Evolutionary conservation across 441 rosid species (phyloP), one percentile per base, ranked within the genome.

Genomic region (Manihot esculenta): DNA sequence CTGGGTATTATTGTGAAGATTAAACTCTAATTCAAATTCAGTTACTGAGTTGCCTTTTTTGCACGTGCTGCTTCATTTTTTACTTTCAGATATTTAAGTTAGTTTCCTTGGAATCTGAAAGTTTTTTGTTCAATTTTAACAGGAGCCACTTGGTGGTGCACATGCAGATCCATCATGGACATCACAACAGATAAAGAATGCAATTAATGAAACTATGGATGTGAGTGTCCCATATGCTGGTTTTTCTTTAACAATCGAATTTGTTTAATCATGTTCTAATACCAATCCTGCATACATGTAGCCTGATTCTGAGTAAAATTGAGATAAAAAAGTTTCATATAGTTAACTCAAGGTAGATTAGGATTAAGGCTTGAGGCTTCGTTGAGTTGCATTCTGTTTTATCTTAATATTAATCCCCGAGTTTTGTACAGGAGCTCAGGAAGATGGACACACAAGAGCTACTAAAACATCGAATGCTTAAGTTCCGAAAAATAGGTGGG

Each of bases 101-200:
- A 68, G 60, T 73, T 71, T 62, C 57, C 9, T 15, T 62, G 60
- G 45, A 65, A 72, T 75, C 71, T 69, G 51, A 78, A 72, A 38
- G 24, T 26, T 10, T 38, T 24, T 54, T 53, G 8, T 51, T 55
- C 51, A 53, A 49, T 44, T 70, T 63, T 70, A 21, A 64, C 81
- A 92, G 96, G 99, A 94, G 79, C 99, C 99, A 13, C 88, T 90
- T 54, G 97, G 97, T 41, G 97, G 99, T 56, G 99, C 97, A 26
- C 97, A 94, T 79, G 87, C 91, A 44, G 93, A 89, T 83, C 94
- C 97, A 23, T 62, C 82, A 42, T 85, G 89, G 94, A 86, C 97
- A 54, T 89, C 98, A 44, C 85, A 83, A 74, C 88, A 83, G 78
- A 90, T 93, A 75, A 93, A 89, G 86, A 75, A 73, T 42, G 89